Base-by-base conservation (phyloP, 1,284 basidiomycete genomes). In the Psilocybe mexicana region DNA sequence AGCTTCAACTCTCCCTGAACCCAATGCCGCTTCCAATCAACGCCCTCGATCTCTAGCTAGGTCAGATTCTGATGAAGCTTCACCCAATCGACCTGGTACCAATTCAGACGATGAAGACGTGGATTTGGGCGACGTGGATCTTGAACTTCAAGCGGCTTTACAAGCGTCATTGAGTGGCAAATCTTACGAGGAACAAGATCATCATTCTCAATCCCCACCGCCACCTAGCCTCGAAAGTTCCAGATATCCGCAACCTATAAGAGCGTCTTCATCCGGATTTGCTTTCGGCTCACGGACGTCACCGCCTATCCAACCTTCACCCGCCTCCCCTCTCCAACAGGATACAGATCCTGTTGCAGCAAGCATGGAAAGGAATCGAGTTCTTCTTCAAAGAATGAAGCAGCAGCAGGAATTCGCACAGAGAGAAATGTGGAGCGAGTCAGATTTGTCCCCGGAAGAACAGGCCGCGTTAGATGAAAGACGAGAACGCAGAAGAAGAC, bases 101-200 rank as follows among this genome's bases (percentile, higher is more conserved):
- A 14, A 46, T 2, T 2, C 44, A 14, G 40, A 50, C 14, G 25
- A 58, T 7, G 50, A 49, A 43, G 52, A 33, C 24, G 42, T 55
- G 10, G 67, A 69, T 23, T 71, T 92, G 38, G 92, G 92, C 62
- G 87, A 93, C 63, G 94, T 95, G 70, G 94, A 96, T 71, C 83
- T 86, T 64, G 92, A 94, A 59, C 81, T 96, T 0, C 93, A 96
- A 69, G 87, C 86, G 5, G 94, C 92, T 1, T 73, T 96, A 49
- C 90, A 92, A 65, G 94, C 93, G 0, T 92, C 88, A 1, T 68
- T 92, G 67, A 70, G 42, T n/a, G 18, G 18, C 44, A 42, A 51
- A 23, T 45, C 40, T 23, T 4, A 24, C 8, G 45, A 48, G 8
- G 4, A 42, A n/a, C 23, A 18, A 11, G 14, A 23, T 4, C 8